Evolutionary conservation across 1,284 basidiomycete genomes (phyloP).

Genomic region (Porodaedalea pini): DNA sequence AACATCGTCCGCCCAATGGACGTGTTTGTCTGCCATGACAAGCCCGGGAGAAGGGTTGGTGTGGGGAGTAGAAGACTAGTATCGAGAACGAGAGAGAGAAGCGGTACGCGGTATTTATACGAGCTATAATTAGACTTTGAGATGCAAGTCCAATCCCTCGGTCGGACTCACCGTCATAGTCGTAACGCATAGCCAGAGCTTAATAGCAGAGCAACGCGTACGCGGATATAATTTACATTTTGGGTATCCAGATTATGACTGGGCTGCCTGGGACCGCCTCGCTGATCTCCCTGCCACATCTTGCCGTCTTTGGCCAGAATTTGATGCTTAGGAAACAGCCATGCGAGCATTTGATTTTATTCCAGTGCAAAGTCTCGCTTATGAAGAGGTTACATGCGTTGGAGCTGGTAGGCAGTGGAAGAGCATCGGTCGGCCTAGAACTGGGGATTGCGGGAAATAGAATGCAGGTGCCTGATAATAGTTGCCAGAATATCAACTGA

Average conservation of each 20-base stretch:
- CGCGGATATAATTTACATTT: conserved; percentile 5
- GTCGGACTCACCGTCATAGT: not conserved
- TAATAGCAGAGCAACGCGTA: conserved; percentile 5
- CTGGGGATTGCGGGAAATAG: too few relatives aligned
- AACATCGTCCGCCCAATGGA: conserved; percentile 16
- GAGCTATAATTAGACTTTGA: not conserved
- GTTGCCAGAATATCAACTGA: too few relatives aligned
- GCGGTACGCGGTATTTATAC: not conserved
- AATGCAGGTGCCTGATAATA: too few relatives aligned
- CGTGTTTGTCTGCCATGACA: conserved; percentile 13
- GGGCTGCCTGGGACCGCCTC: conserved; percentile 2
- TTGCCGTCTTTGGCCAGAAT: conserved; percentile 1
- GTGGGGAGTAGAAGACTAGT: not conserved
- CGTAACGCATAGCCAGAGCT: not conserved
- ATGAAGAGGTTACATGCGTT: too few relatives aligned
- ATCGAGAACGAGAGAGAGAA: not conserved
- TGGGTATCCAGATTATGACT: conserved; percentile 6
- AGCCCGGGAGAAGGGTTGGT: not conserved
- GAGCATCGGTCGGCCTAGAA: too few relatives aligned
- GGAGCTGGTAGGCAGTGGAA: too few relatives aligned
- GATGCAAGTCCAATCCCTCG: not conserved
- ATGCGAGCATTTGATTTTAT: conserved; percentile 2
- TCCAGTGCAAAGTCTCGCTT: not conserved
- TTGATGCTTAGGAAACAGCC: not conserved
- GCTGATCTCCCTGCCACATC: not conserved